Percentiles rank a stretch among this genome's conserved stretches.
phyloP scores from a whole-genome alignment of 1,284 basidiomycete species.

The Gastroboletus turbinatus region DNA sequence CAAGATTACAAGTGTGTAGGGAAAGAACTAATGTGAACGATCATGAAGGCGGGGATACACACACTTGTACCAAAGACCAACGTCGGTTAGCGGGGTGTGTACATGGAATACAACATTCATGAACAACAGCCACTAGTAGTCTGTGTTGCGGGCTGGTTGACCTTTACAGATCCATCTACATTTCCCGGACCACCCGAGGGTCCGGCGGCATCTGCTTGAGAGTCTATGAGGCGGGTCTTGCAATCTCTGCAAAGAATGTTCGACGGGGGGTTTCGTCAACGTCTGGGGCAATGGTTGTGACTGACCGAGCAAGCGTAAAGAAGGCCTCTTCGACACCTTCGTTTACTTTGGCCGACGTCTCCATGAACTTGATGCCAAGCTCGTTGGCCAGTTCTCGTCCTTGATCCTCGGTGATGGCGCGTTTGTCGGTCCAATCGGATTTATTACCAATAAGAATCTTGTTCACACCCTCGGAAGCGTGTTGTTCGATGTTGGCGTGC shows the following conservation, averaged over 20 bases:
- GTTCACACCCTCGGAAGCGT: constrained; percentile 98
- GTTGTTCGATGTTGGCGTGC: constrained; percentile 98
- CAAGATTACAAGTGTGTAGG: constrained; percentile 24
- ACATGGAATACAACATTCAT: constrained; percentile 31
- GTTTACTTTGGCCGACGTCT: constrained; percentile 97
- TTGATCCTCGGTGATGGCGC: constrained; percentile 86
- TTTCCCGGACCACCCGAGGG: constrained; percentile 41
- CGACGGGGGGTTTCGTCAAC: neutral
- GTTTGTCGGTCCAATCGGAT: constrained; percentile 98
- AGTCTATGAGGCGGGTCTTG: constrained; percentile 96
- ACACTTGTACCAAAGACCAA: constrained; percentile 7
- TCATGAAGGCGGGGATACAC: constrained; percentile 6
- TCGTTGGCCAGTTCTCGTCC: constrained; percentile 82
- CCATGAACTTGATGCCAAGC: constrained; percentile 94
- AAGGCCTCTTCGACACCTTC: constrained; percentile 99
- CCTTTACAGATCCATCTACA: constrained; percentile 59
- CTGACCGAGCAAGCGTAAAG: constrained; percentile 92
- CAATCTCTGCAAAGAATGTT: constrained; percentile 67
- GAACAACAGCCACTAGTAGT: constrained; percentile 56
- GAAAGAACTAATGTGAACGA: constrained; percentile 7
- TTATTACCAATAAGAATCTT: constrained; percentile 99
- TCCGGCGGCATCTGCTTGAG: constrained; percentile 71
- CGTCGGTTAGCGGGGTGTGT: neutral
- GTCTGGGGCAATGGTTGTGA: constrained; percentile 6
- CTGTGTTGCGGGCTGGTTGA: constrained; percentile 56